Evolutionary conservation across 345 rosid genomes (phyloP).

Genomic region (Moricandia arvensis): DNA sequence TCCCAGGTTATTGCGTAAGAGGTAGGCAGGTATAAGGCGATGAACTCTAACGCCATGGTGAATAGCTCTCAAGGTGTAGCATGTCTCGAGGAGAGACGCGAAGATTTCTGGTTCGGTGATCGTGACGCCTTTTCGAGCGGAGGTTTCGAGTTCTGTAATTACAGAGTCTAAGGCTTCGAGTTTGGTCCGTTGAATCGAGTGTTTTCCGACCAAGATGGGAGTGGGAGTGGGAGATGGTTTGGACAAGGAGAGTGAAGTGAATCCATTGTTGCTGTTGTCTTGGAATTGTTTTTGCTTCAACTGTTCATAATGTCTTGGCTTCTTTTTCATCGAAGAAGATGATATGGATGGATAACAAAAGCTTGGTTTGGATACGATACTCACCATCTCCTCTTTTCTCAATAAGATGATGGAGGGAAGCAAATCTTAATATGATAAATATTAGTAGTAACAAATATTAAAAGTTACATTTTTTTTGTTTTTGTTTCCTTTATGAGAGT

Average conservation of each 20-base stretch:
- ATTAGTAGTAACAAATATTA: background rate
- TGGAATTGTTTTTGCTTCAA: slow-evolving; percentile 26
- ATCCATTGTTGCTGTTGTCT: slow-evolving; percentile 22
- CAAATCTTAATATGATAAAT: background rate
- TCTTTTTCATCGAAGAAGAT: slow-evolving; percentile 41
- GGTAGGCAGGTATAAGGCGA: slow-evolving; percentile 50
- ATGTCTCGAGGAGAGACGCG: slow-evolving; percentile 69
- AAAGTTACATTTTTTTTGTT: background rate
- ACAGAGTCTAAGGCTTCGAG: slow-evolving; percentile 63
- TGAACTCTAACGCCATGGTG: slow-evolving; percentile 58
- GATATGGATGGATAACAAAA: slow-evolving; percentile 20
- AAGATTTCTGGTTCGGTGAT: slow-evolving; percentile 57
- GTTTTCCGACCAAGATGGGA: slow-evolving; percentile 36
- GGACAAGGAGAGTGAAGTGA: slow-evolving; percentile 37
- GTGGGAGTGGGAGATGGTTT: slow-evolving; percentile 58
- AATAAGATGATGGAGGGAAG: slow-evolving; percentile 9
- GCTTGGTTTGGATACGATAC: slow-evolving; percentile 31
- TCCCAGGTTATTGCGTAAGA: slow-evolving; percentile 54
- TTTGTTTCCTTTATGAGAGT: background rate
- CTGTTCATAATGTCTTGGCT: slow-evolving; percentile 39
- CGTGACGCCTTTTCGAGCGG: slow-evolving; percentile 49
- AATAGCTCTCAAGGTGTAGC: slow-evolving; percentile 55
- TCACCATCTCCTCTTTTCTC: slow-evolving; percentile 39
- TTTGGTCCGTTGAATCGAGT: slow-evolving; percentile 40
- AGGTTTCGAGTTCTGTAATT: slow-evolving; percentile 57